Evolutionary conservation across 2,329 filamentous ascomycete genomes (phyloP).

Genomic region (Hypomyces perniciosus): DNA sequence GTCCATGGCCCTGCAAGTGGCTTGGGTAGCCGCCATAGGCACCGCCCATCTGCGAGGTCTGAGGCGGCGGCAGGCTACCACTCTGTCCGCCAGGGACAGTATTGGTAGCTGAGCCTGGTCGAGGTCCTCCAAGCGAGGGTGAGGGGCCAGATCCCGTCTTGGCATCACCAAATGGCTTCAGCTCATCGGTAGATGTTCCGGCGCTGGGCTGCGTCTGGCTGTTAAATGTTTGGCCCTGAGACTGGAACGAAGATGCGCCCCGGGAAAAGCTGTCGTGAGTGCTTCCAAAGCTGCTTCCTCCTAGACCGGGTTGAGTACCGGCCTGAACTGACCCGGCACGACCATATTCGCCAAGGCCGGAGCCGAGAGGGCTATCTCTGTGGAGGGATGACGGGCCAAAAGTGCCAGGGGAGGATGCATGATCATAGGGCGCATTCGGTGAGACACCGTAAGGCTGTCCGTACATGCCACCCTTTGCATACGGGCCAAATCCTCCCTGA

Average conservation of each 20-base stretch:
- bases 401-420: constrained; percentile 47
- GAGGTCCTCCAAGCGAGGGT: constrained; percentile 49
- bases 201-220: constrained; percentile 42
- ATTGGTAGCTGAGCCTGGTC: constrained; percentile 54
- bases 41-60: constrained; percentile 48
- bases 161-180: constrained; percentile 54
- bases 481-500: constrained; percentile 48
- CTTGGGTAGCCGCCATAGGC: constrained; percentile 50
- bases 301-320: constrained; percentile 44
- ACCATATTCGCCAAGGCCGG: constrained; percentile 50
- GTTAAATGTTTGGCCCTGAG: constrained; percentile 50
- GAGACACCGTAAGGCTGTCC: constrained; percentile 52
- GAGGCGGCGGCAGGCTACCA: constrained; percentile 49
- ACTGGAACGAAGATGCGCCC: constrained; percentile 47
- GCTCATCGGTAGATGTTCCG: constrained; percentile 42
- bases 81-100: constrained; percentile 42
- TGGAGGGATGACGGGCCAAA: constrained; percentile 51
- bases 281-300: constrained; percentile 45
- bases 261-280: constrained; percentile 52
- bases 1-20: constrained; percentile 46
- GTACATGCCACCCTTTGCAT: constrained; percentile 50
- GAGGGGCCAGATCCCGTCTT: constrained; percentile 51
- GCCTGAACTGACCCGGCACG: constrained; percentile 46
- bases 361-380: constrained; percentile 43
- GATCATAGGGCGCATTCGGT: constrained; percentile 52